phyloP scores from a whole-genome alignment of 345 rosid species.

The Atalantia buxifolia region DNA sequence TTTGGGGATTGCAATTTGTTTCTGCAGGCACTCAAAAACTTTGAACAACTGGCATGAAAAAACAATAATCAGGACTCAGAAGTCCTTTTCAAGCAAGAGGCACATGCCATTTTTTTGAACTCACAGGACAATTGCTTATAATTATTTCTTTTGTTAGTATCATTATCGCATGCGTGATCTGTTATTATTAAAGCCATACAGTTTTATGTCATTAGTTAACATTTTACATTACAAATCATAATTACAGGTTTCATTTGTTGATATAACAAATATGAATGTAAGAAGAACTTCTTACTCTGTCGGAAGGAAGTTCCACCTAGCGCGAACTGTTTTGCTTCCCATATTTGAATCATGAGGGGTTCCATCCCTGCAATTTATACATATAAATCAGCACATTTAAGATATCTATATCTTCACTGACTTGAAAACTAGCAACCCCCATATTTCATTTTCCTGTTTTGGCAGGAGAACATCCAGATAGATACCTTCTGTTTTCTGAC shows the following conservation, averaged over 20 bases:
- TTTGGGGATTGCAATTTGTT: conserved; percentile 61
- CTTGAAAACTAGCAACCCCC: neutral
- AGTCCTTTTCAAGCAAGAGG: conserved; percentile 11
- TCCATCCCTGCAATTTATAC: conserved; percentile 43
- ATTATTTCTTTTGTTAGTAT: neutral
- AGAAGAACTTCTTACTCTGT: conserved; percentile 54
- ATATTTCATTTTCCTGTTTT: neutral
- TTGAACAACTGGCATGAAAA: conserved; percentile 49
- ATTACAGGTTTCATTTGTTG: neutral
- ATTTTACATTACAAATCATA: neutral
- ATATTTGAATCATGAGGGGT: conserved; percentile 37
- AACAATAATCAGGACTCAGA: conserved; percentile 12
- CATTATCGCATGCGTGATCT: neutral
- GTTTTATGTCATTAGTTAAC: neutral
- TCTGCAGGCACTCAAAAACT: conserved; percentile 51
- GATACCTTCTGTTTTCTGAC: conserved; percentile 53
- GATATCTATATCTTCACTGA: neutral
- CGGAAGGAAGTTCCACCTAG: conserved; percentile 68
- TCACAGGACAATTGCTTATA: neutral
- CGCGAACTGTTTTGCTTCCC: conserved; percentile 48
- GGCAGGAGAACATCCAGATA: neutral
- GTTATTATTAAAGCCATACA: neutral
- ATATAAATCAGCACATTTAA: neutral
- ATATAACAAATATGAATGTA: neutral
- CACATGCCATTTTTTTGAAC: neutral